Percentiles rank a stretch among this genome's conserved stretches.
Evolutionary conservation across 2,329 filamentous ascomycete species (phyloP).

Genomic region (Lachnellula hyalina): DNA sequence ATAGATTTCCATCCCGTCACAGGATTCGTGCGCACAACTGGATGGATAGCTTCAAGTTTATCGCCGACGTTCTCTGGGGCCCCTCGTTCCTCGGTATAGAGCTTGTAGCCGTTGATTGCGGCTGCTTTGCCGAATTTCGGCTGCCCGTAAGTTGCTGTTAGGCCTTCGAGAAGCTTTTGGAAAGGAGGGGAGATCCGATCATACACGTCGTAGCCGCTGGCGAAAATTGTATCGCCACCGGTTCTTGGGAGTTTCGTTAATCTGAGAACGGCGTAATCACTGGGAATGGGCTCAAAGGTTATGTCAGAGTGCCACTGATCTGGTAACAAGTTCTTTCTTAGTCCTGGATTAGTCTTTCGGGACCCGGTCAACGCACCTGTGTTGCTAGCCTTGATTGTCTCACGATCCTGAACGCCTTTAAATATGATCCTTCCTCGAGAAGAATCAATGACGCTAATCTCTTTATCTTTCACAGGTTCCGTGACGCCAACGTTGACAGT

Average conservation of each 20-base stretch:
- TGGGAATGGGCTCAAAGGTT: slow-evolving; percentile 43
- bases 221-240: slow-evolving; percentile 45
- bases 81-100: slow-evolving; percentile 41
- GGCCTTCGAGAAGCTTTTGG: slow-evolving; percentile 40
- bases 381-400: not conserved
- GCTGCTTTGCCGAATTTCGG: slow-evolving; percentile 45
- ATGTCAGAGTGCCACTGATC: slow-evolving; percentile 44
- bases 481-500: slow-evolving; percentile 41
- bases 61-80: slow-evolving; percentile 52
- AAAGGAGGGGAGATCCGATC: slow-evolving; percentile 46
- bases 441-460: slow-evolving; percentile 51
- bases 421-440: slow-evolving; percentile 46
- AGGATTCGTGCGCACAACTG: slow-evolving; percentile 53
- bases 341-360: not conserved
- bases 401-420: slow-evolving; percentile 11
- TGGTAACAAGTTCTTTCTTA: slow-evolving; percentile 12
- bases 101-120: slow-evolving; percentile 31
- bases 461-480: slow-evolving; percentile 35
- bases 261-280: slow-evolving; percentile 48
- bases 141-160: slow-evolving; percentile 45
- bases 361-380: not conserved
- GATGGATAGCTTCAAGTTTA: slow-evolving; percentile 37
- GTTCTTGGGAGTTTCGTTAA: slow-evolving; percentile 49
- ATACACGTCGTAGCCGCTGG: slow-evolving; percentile 41
- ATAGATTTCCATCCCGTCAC: slow-evolving; percentile 53